Evolutionary conservation across 1,139 yeast species (phyloP), one percentile per base, ranked within the genome.

Genomic region (Pneumocystis carinii): DNA sequence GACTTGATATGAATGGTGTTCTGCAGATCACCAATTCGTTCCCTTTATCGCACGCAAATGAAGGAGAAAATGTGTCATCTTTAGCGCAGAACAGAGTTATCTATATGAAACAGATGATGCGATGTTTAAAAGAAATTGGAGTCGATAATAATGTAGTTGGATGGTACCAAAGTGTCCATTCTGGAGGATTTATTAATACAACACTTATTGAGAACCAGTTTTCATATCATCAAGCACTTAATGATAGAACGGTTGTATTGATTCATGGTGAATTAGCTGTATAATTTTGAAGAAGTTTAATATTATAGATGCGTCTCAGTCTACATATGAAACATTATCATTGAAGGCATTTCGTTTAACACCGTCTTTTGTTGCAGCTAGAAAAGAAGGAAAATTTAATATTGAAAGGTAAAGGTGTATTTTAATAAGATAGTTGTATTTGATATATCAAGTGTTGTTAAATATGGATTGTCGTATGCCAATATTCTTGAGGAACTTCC

Each of bases 61-160:
- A 73, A 64, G 75, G 76, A 62, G 74, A 72, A 62, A 79, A 77
- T 59, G 76, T 75, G 53, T 62, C 65, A 1, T 55, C 63, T 1
- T 65, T 72, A 1, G 71, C 75, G 61, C 69, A 66, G 65, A 69
- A 67, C 59, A 68, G 68, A 36, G 65, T 64, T 41, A 27, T 66
- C 14, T 89, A 84, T 75, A 90, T 86, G 73, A 81, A 81, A 66
- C 90, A 86, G 63, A 79, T 86, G 71, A 77, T 85, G 68, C 81
- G 81, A 62, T 81, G 82, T 66, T 79, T 87, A 69, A 82, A 80
- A 70, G 80, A 79, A 66, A 81, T 84, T 67, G 86, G 86, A 61
- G 79, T 82, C 67, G 94, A 90, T 61, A 79, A 84, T 62, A 88
- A 85, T 72, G 80, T 85, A 68, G 82, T 85, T 68, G 96, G 96